phyloP scores from a whole-genome alignment of 192 early-diverging fungal genomes.

The Chytriomyces hyalinus region DNA sequence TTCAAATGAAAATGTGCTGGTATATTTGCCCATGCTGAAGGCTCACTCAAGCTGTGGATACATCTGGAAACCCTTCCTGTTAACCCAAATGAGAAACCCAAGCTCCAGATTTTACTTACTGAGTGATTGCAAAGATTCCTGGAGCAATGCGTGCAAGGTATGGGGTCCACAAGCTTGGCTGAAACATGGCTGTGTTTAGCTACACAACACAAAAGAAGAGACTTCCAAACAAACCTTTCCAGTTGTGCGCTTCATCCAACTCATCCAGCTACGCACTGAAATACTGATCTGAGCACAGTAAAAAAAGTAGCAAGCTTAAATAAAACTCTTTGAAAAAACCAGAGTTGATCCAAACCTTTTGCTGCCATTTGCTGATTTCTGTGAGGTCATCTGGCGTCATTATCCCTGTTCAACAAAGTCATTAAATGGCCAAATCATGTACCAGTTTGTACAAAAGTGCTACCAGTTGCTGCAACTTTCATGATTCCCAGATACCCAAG shows the following conservation, averaged over 20 bases:
- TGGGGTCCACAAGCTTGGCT: slow-evolving; percentile 19
- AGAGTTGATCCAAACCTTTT: neutral
- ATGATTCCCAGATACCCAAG: neutral
- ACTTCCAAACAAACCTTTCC: slow-evolving; percentile 3
- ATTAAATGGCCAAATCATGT: neutral
- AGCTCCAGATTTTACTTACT: neutral
- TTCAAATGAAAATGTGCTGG: slow-evolving; percentile 28
- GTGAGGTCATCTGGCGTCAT: neutral
- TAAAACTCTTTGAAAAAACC: neutral
- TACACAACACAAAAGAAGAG: neutral
- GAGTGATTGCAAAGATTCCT: neutral
- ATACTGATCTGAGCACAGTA: neutral
- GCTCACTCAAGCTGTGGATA: slow-evolving; percentile 40
- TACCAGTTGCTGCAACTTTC: neutral
- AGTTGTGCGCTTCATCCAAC: slow-evolving; percentile 26
- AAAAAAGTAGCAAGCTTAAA: neutral
- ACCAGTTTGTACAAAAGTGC: neutral
- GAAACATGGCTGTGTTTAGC: neutral
- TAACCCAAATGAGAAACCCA: neutral
- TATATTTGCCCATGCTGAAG: slow-evolving; percentile 22
- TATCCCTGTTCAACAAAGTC: neutral
- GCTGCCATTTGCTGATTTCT: neutral
- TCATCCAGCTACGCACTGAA: slow-evolving; percentile 20
- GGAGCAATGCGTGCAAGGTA: slow-evolving; percentile 23
- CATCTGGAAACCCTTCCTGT: no score